Conservation (phyloP, 768 basidiomycete genomes). For the Boletus rubropictus region DNA sequence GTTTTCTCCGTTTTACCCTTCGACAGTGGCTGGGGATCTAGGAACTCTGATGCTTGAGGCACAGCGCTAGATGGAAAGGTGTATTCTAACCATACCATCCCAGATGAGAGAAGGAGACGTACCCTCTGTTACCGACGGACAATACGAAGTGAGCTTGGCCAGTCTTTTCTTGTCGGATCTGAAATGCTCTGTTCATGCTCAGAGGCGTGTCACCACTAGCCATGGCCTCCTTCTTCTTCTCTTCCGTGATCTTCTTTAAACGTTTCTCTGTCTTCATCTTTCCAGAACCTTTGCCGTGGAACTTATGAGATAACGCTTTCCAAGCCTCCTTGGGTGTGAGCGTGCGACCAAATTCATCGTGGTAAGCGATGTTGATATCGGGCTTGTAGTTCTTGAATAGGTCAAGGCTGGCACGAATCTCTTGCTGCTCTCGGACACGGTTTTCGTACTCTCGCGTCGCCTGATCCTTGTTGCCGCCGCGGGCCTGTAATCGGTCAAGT, state of each 20-base stretch:
- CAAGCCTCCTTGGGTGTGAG: conserved; percentile 95
- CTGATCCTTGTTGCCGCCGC: conserved; percentile 86
- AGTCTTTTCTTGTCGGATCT: conserved; percentile 86
- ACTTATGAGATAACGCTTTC: conserved; percentile 96
- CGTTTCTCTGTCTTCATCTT: conserved; percentile 97
- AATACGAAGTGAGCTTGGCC: conserved; percentile 96
- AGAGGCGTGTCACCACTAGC: conserved; percentile 91
- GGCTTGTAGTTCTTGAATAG: conserved; percentile 93
- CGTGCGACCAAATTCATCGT: conserved; percentile 89
- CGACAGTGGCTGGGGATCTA: conserved; percentile 73
- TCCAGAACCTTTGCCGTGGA: conserved; percentile 97
- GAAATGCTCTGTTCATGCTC: conserved; percentile 93
- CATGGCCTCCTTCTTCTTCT: conserved; percentile 92
- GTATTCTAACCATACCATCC: conserved; percentile 1
- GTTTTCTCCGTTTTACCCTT: conserved; percentile 81
- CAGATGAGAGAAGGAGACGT: conserved; percentile 23
- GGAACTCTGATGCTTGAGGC: conserved; percentile 76
- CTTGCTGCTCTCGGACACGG: conserved; percentile 83
- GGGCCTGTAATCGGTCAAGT: conserved; percentile 65
- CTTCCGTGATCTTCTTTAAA: conserved; percentile 95
- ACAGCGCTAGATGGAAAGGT: conserved; percentile 55
- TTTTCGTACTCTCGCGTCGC: conserved; percentile 94
- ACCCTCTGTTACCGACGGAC: conserved; percentile 91
- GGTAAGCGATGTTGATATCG: conserved; percentile 92
- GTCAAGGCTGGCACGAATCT: conserved; percentile 75